phyloP scores from a whole-genome alignment of 2,329 filamentous ascomycete species.

The Diaporthe ampelina region DNA sequence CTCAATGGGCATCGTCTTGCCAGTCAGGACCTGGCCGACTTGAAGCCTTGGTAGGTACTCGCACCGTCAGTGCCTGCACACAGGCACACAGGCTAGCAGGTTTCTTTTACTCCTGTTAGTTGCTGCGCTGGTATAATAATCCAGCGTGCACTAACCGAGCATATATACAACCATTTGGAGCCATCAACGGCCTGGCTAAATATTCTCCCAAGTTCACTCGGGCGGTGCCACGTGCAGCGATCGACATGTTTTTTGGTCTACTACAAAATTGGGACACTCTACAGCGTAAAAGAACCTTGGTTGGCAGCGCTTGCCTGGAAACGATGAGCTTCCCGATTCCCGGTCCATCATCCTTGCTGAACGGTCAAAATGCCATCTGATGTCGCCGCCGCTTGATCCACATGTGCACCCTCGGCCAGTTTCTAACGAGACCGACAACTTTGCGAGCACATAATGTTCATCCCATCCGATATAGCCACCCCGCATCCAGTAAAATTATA shows the following conservation, averaged over 20 bases:
- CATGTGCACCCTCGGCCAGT: no score
- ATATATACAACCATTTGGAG: neutral
- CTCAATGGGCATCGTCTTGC: neutral
- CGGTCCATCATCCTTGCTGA: neutral
- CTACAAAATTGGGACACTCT: neutral
- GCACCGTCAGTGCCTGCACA: no score
- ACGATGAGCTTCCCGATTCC: neutral
- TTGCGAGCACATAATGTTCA: neutral
- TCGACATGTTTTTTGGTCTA: no score
- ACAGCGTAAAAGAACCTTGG: neutral
- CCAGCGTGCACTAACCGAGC: neutral
- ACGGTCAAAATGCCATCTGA: neutral
- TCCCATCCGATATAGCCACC: conserved; percentile 1
- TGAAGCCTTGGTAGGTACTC: neutral
- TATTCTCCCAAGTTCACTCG: neutral
- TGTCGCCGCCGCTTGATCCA: neutral
- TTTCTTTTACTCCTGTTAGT: no score
- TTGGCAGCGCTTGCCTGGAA: neutral
- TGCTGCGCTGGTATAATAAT: neutral
- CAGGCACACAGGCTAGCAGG: no score
- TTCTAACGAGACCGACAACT: neutral
- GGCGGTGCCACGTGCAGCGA: neutral
- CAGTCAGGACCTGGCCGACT: neutral
- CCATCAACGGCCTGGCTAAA: neutral
- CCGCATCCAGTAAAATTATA: neutral